phyloP scores from a whole-genome alignment of 768 basidiomycete genomes.

The Tulasnella sp. region DNA sequence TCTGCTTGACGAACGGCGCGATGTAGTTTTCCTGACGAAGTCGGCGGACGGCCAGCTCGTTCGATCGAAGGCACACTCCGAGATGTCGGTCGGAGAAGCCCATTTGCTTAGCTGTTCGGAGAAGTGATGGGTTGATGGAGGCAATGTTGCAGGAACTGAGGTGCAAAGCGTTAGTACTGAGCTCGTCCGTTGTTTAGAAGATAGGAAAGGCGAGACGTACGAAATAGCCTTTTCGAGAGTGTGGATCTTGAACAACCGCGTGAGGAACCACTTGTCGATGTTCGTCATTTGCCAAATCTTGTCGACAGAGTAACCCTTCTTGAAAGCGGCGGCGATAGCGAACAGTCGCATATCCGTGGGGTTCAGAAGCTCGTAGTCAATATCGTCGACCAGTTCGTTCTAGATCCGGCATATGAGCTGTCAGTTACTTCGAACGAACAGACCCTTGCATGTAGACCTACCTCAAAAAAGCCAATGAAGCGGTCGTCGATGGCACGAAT shows the following conservation, averaged over 20 bases:
- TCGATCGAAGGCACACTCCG: constrained; percentile 71
- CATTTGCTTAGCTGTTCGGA: constrained; percentile 80
- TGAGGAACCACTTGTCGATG: constrained; percentile 98
- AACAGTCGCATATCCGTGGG: constrained; percentile 97
- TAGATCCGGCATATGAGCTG: constrained; percentile 22
- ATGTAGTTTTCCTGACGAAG: constrained; percentile 77
- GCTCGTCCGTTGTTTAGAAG: background rate
- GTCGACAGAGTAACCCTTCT: constrained; percentile 86
- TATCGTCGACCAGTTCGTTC: constrained; percentile 80
- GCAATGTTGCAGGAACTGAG: constrained; percentile 51
- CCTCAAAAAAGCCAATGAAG: constrained; percentile 87
- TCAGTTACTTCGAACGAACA: background rate
- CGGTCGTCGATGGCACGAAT: constrained; percentile 94
- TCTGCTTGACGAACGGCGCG: constrained; percentile 92
- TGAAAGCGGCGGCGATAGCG: constrained; percentile 88
- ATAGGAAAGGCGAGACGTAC: constrained; percentile 35
- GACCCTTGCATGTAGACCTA: constrained; percentile 23
- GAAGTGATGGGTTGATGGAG: constrained; percentile 45
- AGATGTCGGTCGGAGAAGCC: constrained; percentile 95
- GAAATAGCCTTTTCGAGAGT: constrained; percentile 65
- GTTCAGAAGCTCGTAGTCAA: constrained; percentile 86
- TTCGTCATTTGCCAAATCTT: constrained; percentile 97
- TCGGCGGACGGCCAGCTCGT: constrained; percentile 84
- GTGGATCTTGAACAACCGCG: constrained; percentile 71
- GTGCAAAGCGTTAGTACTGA: background rate